These are phyloP conservation scores for Oenanthe sinensis DNA, from an alignment of 129 eudicot genomes.

Conservation along the genomic window DNA sequence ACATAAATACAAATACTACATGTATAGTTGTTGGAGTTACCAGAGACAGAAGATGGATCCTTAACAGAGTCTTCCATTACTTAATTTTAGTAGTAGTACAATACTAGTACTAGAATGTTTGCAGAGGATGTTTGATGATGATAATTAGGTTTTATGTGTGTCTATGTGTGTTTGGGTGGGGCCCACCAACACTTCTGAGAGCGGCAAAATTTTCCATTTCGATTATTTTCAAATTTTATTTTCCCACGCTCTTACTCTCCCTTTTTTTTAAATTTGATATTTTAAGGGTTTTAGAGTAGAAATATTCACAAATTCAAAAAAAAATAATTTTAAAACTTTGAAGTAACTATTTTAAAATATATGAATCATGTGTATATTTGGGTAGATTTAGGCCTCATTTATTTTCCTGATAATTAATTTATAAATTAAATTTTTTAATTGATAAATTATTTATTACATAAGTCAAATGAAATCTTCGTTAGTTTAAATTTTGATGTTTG, in stretches of 20 bases:
- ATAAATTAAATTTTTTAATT: too few species aligned
- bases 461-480: too few species aligned
- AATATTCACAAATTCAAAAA: too few species aligned
- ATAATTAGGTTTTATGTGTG: not conserved
- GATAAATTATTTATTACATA: too few species aligned
- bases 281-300: too few species aligned
- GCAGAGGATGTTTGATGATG: not conserved
- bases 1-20: not conserved
- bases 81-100: not conserved
- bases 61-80: slow-evolving; percentile 5
- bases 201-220: not conserved
- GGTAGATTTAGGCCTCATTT: too few species aligned
- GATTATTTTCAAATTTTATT: not conserved
- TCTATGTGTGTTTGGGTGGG: not conserved
- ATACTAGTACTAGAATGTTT: not conserved
- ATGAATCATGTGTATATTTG: too few species aligned
- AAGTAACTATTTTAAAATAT: too few species aligned
- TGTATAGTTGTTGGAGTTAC: slow-evolving; percentile 5
- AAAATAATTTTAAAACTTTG: too few species aligned
- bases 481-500: too few species aligned
- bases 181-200: not conserved
- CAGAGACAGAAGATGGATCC: slow-evolving; percentile 17
- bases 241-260: not conserved
- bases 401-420: too few species aligned
- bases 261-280: too few species aligned